Evolutionary conservation across 2,329 filamentous ascomycete species (phyloP), one percentile per base, ranked within the genome.

Genomic region (Chrysoporthe deuterocubensis): DNA sequence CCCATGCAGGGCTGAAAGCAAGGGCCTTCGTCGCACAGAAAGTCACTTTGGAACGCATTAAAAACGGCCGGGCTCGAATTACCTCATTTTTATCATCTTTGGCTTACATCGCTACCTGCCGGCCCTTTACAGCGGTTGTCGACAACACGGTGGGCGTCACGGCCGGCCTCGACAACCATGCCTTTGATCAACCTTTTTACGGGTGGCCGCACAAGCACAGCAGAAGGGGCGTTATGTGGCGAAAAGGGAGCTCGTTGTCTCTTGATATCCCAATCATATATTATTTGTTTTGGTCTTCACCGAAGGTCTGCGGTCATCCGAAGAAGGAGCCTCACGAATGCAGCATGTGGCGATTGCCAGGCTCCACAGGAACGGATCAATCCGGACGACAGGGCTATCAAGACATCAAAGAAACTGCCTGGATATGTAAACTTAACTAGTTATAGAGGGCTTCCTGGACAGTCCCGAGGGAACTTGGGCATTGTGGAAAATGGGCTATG

Each of bases 1-100:
- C 79, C 80, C 5, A 73, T 76, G 63, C 71, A 74, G 48, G 71
- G 56, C 2, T 70, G 62, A 69, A 56, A 26, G 34, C 9, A 54
- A 58, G 16, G 37, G 32, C 18, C 56, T 52, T 13, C 37, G 9
- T 40, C 21, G 13, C 40, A 6, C 40, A 57, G 16, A 34, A 21
- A 62, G 48, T 42, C 18, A 52, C 37, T 14, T 16, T 9, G 21
- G 34, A 62, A 46, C 16, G 16, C 44, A 50, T 50, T 21, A 13
- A 26, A 52, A 52, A 26, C 50, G 50, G 50, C 50, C 21, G 50
- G 50, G 26, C 13, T 52, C 32, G 50, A 21, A 52, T 52, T 52
- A 52, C 21, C 50, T 52, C 21, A 16, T 52, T 52, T 13, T 52
- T 16, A 52, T 52, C 50, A 48, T 48, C 21, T 11, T 32, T 32